Percentiles rank a stretch among this genome's conserved stretches.
These are phyloP conservation scores for Arctium lappa DNA, from an alignment of 129 eudicot genomes.

Conservation along the genomic window DNA sequence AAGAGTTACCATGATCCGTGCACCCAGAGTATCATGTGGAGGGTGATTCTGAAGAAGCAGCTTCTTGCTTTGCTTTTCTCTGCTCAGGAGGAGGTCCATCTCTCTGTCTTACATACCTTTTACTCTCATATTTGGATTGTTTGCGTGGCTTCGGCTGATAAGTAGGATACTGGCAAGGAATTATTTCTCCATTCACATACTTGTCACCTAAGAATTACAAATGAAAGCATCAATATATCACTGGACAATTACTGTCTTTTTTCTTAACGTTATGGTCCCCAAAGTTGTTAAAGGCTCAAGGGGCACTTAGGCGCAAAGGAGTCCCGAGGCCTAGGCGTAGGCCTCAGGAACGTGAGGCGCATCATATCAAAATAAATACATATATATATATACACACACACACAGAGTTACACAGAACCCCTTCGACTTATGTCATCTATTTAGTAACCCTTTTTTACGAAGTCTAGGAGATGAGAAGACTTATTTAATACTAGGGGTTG, in stretches of 20 bases:
- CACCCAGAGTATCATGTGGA: conserved; percentile 10
- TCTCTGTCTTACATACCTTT: conserved; percentile 79
- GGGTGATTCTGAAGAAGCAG: conserved; percentile 45
- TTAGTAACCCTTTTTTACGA: too few species aligned
- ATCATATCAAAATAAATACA: too few species aligned
- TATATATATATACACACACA: too few species aligned
- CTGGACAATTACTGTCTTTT: neutral
- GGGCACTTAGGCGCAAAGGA: too few species aligned
- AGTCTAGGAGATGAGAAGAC: too few species aligned
- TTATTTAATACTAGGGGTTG: too few species aligned
- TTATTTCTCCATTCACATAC: conserved; percentile 89
- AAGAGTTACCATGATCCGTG: conserved; percentile 3
- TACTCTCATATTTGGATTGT: conserved; percentile 70
- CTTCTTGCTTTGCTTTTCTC: conserved; percentile 64
- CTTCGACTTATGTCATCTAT: too few species aligned
- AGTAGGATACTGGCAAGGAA: conserved; percentile 94
- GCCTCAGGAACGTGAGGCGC: too few species aligned
- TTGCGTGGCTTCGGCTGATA: conserved; percentile 82
- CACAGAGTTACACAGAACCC: too few species aligned
- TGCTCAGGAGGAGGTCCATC: conserved; percentile 86
- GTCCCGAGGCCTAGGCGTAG: too few species aligned
- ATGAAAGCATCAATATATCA: neutral
- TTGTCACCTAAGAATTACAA: conserved; percentile 63
- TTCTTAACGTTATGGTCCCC: neutral
- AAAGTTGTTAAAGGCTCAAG: too few species aligned